A percentile compares a stretch with the other conserved stretches of the same genome.
Conservation (phyloP, 1,139 yeast genomes). For the Nakaseomyces delphensis region DNA sequence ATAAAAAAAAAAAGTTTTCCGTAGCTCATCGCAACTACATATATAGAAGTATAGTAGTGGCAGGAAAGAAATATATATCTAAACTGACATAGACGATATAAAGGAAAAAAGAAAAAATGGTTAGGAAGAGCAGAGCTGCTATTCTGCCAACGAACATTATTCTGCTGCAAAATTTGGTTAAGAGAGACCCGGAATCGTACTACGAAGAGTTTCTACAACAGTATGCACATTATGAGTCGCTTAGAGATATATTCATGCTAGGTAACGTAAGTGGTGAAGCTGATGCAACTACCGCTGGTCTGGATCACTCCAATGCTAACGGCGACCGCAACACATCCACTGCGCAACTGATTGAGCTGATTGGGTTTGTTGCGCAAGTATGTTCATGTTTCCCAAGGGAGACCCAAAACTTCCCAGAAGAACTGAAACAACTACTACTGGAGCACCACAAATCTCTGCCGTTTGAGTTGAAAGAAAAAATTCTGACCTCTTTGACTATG, state of each 20-base stretch:
- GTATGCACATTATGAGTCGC: slow-evolving; percentile 82
- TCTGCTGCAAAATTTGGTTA: slow-evolving; percentile 79
- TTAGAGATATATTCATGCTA: slow-evolving; percentile 69
- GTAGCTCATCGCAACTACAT: slow-evolving; percentile 2
- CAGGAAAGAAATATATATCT: neutral
- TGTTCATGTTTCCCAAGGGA: slow-evolving; percentile 85
- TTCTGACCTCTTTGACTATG: slow-evolving; percentile 83
- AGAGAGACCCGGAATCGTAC: slow-evolving; percentile 89
- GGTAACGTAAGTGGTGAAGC: slow-evolving; percentile 24
- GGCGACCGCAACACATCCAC: slow-evolving; percentile 36
- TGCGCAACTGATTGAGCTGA: slow-evolving; percentile 69
- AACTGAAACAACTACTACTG: slow-evolving; percentile 55
- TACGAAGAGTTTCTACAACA: slow-evolving; percentile 90
- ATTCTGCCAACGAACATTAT: slow-evolving; percentile 86
- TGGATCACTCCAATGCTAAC: slow-evolving; percentile 21
- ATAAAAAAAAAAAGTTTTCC: neutral
- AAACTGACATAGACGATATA: too few relatives aligned
- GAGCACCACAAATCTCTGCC: slow-evolving; percentile 74
- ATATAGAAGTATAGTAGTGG: neutral
- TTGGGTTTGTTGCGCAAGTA: slow-evolving; percentile 88
- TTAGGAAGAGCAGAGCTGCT: slow-evolving; percentile 82
- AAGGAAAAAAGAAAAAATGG: slow-evolving; percentile 43
- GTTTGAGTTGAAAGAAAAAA: slow-evolving; percentile 83
- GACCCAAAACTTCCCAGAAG: slow-evolving; percentile 75
- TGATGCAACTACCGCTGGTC: slow-evolving; percentile 7